phyloP scores from a whole-genome alignment of 371 early-diverging fungal genomes.

The Apophysomyces variabilis region DNA sequence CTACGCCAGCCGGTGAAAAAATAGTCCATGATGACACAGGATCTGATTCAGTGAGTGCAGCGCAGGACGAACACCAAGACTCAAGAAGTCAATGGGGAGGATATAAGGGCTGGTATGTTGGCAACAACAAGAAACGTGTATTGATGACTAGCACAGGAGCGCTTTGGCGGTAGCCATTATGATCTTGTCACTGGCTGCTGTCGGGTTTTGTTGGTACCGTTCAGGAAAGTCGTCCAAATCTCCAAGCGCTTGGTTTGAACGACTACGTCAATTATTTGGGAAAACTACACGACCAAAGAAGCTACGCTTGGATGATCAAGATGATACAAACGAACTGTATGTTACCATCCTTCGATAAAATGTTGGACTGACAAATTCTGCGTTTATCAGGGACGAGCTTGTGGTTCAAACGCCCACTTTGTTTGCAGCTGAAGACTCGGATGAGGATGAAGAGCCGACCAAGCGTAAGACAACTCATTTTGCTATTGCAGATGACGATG shows the following conservation, averaged over 20 bases:
- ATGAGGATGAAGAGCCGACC: slow-evolving; percentile 26
- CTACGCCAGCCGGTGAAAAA: slow-evolving; percentile 13
- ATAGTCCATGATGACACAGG: background rate
- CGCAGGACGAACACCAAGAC: background rate
- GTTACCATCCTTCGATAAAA: slow-evolving; percentile 6
- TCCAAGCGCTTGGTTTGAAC: slow-evolving; percentile 17
- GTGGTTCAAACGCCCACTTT: slow-evolving; percentile 51
- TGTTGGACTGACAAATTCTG: background rate
- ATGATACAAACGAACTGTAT: slow-evolving; percentile 55
- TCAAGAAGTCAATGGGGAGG: slow-evolving; percentile 18
- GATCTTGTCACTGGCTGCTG: slow-evolving; percentile 26
- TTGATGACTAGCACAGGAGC: slow-evolving; percentile 25
- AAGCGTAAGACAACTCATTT: slow-evolving; percentile 1
- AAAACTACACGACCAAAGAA: slow-evolving; percentile 14
- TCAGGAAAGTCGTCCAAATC: slow-evolving; percentile 11
- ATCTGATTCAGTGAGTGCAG: background rate
- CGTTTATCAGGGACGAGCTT: slow-evolving; percentile 42
- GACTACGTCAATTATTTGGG: background rate
- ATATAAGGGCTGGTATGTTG: slow-evolving; percentile 30
- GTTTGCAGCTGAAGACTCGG: slow-evolving; percentile 43
- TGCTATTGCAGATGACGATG: slow-evolving; percentile 5
- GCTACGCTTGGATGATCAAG: slow-evolving; percentile 46
- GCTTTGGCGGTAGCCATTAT: slow-evolving; percentile 34
- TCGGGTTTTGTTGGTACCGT: slow-evolving; percentile 42
- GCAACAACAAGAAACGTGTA: background rate